Conservation (phyloP, 2,329 filamentous ascomycete species). For the Alternaria burnsii region DNA sequence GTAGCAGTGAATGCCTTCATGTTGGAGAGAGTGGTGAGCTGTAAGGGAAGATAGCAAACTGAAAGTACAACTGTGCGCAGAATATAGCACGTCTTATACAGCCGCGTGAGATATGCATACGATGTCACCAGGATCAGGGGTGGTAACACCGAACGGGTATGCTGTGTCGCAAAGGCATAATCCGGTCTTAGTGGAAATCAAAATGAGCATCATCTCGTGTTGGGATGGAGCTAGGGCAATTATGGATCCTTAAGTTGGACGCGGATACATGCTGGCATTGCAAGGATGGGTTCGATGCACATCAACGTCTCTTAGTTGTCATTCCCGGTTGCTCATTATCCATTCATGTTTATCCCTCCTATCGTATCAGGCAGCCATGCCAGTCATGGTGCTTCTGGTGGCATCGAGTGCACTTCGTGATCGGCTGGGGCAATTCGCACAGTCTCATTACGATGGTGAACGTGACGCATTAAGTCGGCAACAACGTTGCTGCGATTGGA, state of each 20-base stretch:
- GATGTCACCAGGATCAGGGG: neutral
- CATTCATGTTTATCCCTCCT: neutral
- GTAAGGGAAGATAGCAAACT: neutral
- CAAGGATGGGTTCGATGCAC: neutral
- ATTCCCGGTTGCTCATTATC: neutral
- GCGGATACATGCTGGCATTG: neutral
- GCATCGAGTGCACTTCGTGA: neutral
- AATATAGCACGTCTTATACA: constrained; percentile 6
- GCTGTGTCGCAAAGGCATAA: neutral
- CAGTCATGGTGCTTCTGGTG: neutral
- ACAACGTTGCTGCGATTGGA: neutral
- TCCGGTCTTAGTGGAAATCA: neutral
- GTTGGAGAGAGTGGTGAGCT: constrained; percentile 3
- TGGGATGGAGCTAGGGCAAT: neutral
- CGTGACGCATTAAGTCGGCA: neutral
- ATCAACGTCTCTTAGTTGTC: neutral
- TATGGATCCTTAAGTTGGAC: neutral
- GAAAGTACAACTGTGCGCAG: neutral
- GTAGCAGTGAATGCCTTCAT: constrained; percentile 27
- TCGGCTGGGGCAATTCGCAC: neutral
- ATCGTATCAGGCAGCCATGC: neutral
- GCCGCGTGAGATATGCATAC: neutral
- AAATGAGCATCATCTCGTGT: neutral
- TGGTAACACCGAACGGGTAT: constrained; percentile 2
- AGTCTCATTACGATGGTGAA: neutral